These are phyloP conservation scores for Gracilaria domingensis DNA, from an alignment of 23 red algal genomes.

Conservation along the genomic window DNA sequence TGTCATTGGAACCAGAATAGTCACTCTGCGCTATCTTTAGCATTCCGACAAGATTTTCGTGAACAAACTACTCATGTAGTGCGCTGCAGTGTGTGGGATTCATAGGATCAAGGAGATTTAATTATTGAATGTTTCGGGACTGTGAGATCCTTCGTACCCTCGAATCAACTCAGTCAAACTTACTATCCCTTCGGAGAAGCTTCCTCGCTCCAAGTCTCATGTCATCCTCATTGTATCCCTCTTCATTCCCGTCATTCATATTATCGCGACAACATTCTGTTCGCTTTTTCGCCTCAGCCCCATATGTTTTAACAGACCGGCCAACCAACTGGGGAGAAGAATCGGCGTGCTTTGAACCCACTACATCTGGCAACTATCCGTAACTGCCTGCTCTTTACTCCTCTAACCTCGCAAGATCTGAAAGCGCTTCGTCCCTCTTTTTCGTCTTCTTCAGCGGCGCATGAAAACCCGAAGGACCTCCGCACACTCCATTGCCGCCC, in stretches of 20 bases:
- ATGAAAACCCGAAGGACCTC: conserved; percentile 3
- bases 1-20: too few species aligned
- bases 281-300: background rate
- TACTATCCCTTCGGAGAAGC: background rate
- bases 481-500: background rate
- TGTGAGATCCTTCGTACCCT: too few species aligned
- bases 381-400: conserved; percentile 15
- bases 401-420: background rate
- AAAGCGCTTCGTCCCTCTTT: conserved; percentile 6
- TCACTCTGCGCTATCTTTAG: too few species aligned
- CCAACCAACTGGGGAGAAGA: background rate
- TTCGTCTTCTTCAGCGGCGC: background rate
- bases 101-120: too few species aligned
- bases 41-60: too few species aligned
- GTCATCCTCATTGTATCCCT: background rate
- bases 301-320: background rate
- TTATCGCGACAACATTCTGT: background rate
- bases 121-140: too few species aligned
- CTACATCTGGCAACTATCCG: conserved; percentile 11
- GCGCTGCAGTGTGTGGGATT: too few species aligned
- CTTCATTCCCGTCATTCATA: background rate
- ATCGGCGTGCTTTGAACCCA: background rate
- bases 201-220: background rate
- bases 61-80: too few species aligned
- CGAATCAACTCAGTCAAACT: too few species aligned